Evolutionary conservation across 768 basidiomycete species (phyloP), one percentile per base, ranked within the genome.

Genomic region (Chiua virens): DNA sequence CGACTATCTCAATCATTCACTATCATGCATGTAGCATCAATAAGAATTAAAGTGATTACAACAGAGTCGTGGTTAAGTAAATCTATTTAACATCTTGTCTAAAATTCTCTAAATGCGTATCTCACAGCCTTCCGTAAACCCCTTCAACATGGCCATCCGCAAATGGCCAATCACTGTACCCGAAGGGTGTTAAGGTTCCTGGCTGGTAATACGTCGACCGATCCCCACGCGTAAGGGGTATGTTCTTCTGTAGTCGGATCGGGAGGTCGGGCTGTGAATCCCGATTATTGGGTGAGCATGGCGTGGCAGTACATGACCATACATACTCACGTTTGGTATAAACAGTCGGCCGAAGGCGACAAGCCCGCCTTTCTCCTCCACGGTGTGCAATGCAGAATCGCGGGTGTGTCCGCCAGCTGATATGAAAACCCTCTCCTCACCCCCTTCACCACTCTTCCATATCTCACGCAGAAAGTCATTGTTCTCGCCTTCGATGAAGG

Each of bases 391-490:
- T 0, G 78, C 80, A 0, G 57, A 59, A 36, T 77, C 69, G 4
- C 74, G 66, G 2, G 69, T 71, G 55, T 79, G 74, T 2, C 75
- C 77, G 20, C 79, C 79, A 5, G 76, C 73, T 13, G 66, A 67
- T 46, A 82, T 74, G 44, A 74, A 66, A 0, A 63, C 61, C 10
- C 69, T 61, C 0, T 59, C 49, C n/a, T 59, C 28, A 1, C 57
- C 52, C 2, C 72, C 69, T 8, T 68, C 65, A 5, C 59, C 54
- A 9, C 32, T 32, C 8, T 42, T 44, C 80, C 81, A 82, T 7
- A 79, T 73, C 3, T 67, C 52, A 13, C 77, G 69, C 23, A 81
- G 41, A 53, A 79, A 76, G 45, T 78, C 74, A 43, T 75, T 80
- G 2, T 70, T 69, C 20, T 70, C 59, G 15, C 54, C 57, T 32